Percentiles rank a stretch among this genome's conserved stretches.
phyloP scores from a whole-genome alignment of 164 flowering plant genomes.

The Nymphaea colorata region DNA sequence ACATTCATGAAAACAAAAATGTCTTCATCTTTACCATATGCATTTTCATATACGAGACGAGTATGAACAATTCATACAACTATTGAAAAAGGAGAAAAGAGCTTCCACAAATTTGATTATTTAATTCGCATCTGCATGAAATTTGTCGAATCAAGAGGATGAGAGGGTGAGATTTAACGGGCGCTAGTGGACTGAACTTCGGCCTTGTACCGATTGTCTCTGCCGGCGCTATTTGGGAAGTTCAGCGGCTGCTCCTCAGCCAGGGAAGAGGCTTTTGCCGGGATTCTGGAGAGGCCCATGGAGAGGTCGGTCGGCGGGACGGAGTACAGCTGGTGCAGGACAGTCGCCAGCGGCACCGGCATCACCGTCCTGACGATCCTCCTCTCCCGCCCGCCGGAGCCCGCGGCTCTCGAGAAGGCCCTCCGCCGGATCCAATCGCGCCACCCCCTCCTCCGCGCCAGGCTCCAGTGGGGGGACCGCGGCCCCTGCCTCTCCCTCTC shows the following conservation, averaged over 20 bases:
- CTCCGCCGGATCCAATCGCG: constrained; percentile 44
- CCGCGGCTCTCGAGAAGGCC: constrained; percentile 31
- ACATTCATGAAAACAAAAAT: no score
- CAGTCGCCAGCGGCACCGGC: constrained; percentile 81
- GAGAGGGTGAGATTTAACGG: no score
- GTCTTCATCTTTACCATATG: no score
- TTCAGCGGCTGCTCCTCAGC: neutral
- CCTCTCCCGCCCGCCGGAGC: constrained; percentile 32
- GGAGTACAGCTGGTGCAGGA: constrained; percentile 71
- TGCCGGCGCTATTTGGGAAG: no score
- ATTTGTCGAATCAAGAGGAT: no score
- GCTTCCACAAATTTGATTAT: no score
- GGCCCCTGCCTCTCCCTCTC: constrained; percentile 31
- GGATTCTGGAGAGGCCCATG: neutral
- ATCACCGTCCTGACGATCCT: constrained; percentile 59
- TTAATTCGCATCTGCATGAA: no score
- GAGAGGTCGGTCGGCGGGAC: constrained; percentile 32
- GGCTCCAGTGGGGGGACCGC: constrained; percentile 20
- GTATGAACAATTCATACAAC: no score
- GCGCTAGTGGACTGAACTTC: no score
- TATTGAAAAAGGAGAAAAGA: no score
- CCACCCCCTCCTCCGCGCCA: constrained; percentile 73
- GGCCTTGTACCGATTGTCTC: no score
- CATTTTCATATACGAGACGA: no score
- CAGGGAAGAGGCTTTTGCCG: neutral